These are phyloP conservation scores for Penicillium atrosanguineum DNA, from an alignment of 495 filamentous ascomycete genomes.

Conservation along the genomic window DNA sequence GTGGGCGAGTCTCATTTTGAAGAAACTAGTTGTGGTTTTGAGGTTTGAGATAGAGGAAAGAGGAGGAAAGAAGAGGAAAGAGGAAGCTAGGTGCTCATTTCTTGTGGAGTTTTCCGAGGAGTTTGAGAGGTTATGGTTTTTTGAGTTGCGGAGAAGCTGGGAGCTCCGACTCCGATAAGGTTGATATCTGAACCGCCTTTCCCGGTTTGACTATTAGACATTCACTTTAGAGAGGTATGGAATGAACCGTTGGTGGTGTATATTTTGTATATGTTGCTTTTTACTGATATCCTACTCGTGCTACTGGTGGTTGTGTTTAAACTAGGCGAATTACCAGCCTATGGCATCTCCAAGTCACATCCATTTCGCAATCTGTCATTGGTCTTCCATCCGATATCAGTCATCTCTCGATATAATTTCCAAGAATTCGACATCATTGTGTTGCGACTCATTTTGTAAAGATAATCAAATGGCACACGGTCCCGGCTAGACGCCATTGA, in stretches of 20 bases:
- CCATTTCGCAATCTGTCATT: not conserved
- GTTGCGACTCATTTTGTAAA: not conserved
- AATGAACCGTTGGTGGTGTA: not conserved
- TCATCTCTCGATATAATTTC: not conserved
- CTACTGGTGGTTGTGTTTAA: not conserved
- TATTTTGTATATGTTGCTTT: not conserved
- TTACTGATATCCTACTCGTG: not conserved
- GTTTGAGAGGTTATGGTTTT: conserved; percentile 11
- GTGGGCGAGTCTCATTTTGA: conserved; percentile 57
- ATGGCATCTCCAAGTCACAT: not conserved
- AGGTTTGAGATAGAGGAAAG: not conserved
- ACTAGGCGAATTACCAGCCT: not conserved
- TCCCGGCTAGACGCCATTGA: conserved; percentile 37
- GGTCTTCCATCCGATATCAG: not conserved
- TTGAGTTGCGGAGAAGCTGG: conserved; percentile 28
- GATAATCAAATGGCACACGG: not conserved
- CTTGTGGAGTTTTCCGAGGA: conserved; percentile 19
- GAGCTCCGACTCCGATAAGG: conserved; percentile 21
- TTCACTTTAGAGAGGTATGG: not conserved
- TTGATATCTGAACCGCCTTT: conserved; percentile 3
- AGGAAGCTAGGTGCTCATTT: conserved; percentile 1
- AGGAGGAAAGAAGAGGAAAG: not conserved
- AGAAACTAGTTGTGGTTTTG: not conserved
- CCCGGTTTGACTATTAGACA: not conserved
- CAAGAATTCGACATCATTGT: not conserved